Conservation (phyloP, 2,329 filamentous ascomycete species). For the Alternaria sp. region DNA sequence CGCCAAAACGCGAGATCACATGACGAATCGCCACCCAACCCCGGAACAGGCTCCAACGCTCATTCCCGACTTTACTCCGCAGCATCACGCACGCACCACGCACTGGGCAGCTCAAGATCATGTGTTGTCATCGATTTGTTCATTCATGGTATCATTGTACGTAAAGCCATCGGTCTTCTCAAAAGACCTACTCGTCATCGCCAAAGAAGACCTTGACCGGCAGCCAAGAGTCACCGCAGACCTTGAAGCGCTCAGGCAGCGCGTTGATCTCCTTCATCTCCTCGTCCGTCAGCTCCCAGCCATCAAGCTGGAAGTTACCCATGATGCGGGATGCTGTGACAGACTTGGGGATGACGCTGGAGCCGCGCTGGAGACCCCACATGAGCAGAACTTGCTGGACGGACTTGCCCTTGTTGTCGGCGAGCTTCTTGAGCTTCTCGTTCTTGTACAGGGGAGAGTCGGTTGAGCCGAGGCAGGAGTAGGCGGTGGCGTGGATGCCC, state of each 20-base stretch:
- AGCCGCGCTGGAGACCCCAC: slow-evolving; percentile 82
- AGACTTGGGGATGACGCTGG: slow-evolving; percentile 85
- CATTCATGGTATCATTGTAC: slow-evolving; percentile 20
- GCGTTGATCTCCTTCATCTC: slow-evolving; percentile 73
- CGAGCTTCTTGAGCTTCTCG: slow-evolving; percentile 66
- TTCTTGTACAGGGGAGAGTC: slow-evolving; percentile 74
- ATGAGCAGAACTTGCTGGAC: slow-evolving; percentile 77
- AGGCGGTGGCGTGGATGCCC: slow-evolving; percentile 76
- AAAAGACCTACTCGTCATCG: slow-evolving; percentile 69
- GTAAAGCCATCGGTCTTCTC: neutral
- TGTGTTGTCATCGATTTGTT: neutral
- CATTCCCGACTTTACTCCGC: neutral
- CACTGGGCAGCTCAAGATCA: neutral
- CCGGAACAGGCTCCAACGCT: neutral
- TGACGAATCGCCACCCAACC: slow-evolving; percentile 14
- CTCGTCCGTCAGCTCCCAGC: slow-evolving; percentile 73
- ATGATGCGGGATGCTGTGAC: slow-evolving; percentile 76
- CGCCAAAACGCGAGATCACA: slow-evolving; percentile 35
- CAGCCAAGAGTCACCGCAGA: slow-evolving; percentile 74
- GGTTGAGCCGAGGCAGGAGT: slow-evolving; percentile 75
- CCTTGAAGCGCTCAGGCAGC: slow-evolving; percentile 75
- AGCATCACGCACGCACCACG: neutral
- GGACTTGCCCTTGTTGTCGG: slow-evolving; percentile 69
- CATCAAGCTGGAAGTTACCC: slow-evolving; percentile 75
- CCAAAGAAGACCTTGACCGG: slow-evolving; percentile 83